Evolutionary conservation across 2,329 filamentous ascomycete genomes (phyloP), one percentile per base, ranked within the genome.

Genomic region (Byssochlamys sp.): DNA sequence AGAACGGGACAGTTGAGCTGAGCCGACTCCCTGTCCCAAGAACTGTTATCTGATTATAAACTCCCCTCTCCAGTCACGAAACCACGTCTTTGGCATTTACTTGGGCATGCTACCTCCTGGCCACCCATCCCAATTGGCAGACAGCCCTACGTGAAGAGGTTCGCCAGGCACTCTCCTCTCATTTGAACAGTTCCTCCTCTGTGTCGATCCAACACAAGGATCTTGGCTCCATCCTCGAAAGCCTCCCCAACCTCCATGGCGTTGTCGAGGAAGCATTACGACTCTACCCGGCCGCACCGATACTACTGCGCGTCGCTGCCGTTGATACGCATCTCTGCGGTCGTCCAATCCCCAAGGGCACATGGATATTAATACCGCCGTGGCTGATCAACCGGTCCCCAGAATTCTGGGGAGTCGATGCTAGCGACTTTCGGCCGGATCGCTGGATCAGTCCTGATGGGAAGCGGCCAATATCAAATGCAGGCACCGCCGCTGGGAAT

Each of bases 231-330:
- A 31, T 31, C 29, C 29, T 31, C 5, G 89, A 94, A 73, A 78
- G 78, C 55, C 81, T 92, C 69, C 85, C 87, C 2, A 91, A 91
- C 67, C 82, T 92, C 50, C 85, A 89, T 68, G 89, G 89, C 28
- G 84, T 95, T 10, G 85, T 87, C 69, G 85, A 82, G 67, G 90
- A 95, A 73, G 81, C 86, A 7, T 80, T 94, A 14, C 73, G 74
- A 10, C 65, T 76, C 2, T 73, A 73, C 58, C 73, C 73, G 4
- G 71, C 74, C 0, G 74, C 76, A 1, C 74, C 73, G 0, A 64
- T 63, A 7, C 76, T 75, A 2, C 62, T 71, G 56, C 75, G 75
- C 11, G 69, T 74, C 62, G 64, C 74, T 14, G 63, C 75, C 24
- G 68, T 70, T 39, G 71, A 75, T 60, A 75, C 72, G 1, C 83